phyloP scores from a whole-genome alignment of 2,329 filamentous ascomycete species.

The Epichloe gansuensis region DNA sequence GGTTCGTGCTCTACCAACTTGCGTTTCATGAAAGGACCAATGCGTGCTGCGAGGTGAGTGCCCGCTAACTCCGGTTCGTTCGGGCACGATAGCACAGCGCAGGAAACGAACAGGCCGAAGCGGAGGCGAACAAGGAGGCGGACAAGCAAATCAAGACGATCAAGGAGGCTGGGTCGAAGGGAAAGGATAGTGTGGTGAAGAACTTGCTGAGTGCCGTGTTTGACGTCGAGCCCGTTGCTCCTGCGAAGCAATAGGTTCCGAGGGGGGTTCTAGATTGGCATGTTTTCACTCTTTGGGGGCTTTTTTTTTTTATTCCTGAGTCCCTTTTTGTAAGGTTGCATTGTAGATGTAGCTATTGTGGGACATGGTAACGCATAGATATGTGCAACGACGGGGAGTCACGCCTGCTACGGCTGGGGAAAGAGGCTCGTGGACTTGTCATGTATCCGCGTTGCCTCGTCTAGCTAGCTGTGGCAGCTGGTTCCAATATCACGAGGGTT shows the following conservation, averaged over 20 bases:
- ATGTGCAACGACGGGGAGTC: not conserved
- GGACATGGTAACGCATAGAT: not conserved
- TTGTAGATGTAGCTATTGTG: not conserved
- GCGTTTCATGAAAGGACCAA: not conserved
- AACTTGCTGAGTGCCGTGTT: conserved; percentile 77
- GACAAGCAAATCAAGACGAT: conserved; percentile 76
- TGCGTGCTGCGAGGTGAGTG: not conserved
- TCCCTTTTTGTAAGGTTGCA: not conserved
- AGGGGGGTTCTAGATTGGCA: not conserved
- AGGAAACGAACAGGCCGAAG: conserved; percentile 70
- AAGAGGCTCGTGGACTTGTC: too few relatives aligned
- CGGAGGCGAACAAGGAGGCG: conserved; percentile 65
- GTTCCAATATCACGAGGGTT: too few relatives aligned
- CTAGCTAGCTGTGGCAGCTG: not conserved
- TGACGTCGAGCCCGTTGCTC: conserved; percentile 60
- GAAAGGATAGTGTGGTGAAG: conserved; percentile 65
- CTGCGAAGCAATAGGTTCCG: conserved; percentile 16
- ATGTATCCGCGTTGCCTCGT: too few relatives aligned
- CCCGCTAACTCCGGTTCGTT: not conserved
- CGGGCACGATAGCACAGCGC: conserved; percentile 58
- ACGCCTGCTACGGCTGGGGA: too few relatives aligned
- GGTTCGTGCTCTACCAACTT: conserved; percentile 23
- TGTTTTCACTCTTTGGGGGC: not conserved
- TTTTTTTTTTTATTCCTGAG: not conserved
- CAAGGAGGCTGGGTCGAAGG: conserved; percentile 64